Conservation (phyloP, 2,329 filamentous ascomycete genomes). For the Cordyceps cicadae region DNA sequence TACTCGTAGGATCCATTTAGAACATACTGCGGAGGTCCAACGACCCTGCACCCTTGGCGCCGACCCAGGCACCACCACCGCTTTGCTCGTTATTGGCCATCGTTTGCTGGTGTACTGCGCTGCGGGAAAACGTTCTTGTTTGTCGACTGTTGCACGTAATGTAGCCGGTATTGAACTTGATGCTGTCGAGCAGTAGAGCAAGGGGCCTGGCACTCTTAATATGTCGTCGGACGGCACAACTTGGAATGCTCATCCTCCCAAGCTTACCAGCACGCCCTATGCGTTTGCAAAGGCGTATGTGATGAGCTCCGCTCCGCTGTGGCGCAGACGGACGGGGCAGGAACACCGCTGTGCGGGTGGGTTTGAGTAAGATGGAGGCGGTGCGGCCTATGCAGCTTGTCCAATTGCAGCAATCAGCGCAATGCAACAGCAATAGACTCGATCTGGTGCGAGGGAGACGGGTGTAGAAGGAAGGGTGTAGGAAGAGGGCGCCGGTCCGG, state of each 20-base stretch:
- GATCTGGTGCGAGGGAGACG: neutral
- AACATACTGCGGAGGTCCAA: constrained; percentile 33
- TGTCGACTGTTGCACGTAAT: neutral
- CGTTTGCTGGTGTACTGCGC: neutral
- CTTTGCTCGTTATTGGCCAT: neutral
- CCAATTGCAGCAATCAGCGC: neutral
- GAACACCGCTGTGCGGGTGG: neutral
- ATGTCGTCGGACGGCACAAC: neutral
- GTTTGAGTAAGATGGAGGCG: neutral
- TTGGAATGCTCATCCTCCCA: neutral
- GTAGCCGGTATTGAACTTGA: neutral
- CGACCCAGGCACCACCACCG: constrained; percentile 26
- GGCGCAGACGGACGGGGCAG: neutral
- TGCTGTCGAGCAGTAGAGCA: neutral
- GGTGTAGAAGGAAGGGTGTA: neutral
- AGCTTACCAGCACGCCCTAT: neutral
- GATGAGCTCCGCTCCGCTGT: neutral
- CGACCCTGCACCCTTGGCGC: constrained; percentile 28
- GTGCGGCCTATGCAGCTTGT: neutral
- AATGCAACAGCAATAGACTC: neutral
- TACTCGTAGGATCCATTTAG: too few species aligned
- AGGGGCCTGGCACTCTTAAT: neutral
- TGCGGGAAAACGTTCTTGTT: neutral
- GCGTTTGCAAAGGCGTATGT: neutral
- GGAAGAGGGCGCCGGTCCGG: neutral